Evolutionary conservation across 1,284 basidiomycete genomes (phyloP), one percentile per base, ranked within the genome.

Genomic region (Malassezia caprae): DNA sequence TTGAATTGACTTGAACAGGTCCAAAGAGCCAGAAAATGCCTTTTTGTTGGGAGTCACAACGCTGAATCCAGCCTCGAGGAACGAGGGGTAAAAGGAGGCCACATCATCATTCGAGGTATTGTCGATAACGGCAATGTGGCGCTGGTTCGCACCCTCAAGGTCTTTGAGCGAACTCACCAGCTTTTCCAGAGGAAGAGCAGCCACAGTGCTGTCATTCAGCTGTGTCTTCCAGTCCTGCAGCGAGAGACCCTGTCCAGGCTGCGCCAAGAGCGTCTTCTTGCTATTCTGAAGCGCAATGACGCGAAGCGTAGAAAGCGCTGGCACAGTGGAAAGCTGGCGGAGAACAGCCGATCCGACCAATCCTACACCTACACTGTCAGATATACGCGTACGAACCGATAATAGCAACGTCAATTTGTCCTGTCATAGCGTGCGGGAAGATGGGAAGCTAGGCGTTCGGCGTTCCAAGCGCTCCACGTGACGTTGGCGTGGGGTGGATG

Each of bases 21-120:
- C 70, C 30, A 85, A 77, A n/a, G 82, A 79, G 0, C 86, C 84
- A 4, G 89, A 93, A 72, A 86, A 89, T 0, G 87, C 93, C 78
- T 96, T 96, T 77, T 99, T 99, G 80, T 96, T 99, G 13, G 94
- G 93, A 0, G 93, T 99, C 41, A 94, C 84, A 61, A 99, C 82
- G 73, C 85, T 83, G 51, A 96, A 81, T 8, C 90, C 90, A 7
- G 81, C 81, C 50, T 79, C 78, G 54, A 98, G 78, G 77, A 93
- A 86, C 26, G 79, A 77, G 0, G 94, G 89, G 76, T 98, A 99
- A 58, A 86, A 76, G 24, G 79, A 78, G 2, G 93, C 93, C 32
- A 98, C 82, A 15, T 78, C 79, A 48, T 91, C 86, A 35, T 87
- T 85, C 1, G 90, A 88, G 0, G 94, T 96, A 76, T 91, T 94